Base-by-base conservation (phyloP, 2,329 filamentous ascomycete species). In the Anthostomella pinea region DNA sequence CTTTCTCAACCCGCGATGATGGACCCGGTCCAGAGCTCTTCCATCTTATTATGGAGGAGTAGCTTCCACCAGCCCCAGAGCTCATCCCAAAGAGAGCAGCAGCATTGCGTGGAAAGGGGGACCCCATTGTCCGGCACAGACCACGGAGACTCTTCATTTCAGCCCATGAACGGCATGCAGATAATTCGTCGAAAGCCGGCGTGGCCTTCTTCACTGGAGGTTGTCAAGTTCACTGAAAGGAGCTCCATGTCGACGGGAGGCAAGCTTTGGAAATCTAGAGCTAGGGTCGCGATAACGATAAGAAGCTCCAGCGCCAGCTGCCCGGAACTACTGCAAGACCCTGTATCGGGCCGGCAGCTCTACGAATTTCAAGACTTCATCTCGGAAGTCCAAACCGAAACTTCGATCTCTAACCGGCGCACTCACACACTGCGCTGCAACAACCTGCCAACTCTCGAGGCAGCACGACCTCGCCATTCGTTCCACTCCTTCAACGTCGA, bases 71-170 rank as follows among this genome's bases (percentile, higher is more conserved):
- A 39, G 19, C 23, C 20, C 31, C 27, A 38, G 41, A 29, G 32
- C 20, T 14, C 11, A 33, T 11, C 16, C 28, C 29, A n/a, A 17
- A 18, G 25, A 35, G 10, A 22, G 27, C 21, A 8, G 21, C 16
- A 22, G 25, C 36, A 49, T 41, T 27, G 38, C 32, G 39, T 36
- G 48, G 43, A 28, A 45, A 51, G 39, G 37, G 30, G 43, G 49
- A 46, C 40, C 35, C 29, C 15, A 48, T 39, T 35, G 51, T 42
- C 50, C 42, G 25, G 46, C 39, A 35, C 26, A 57, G 46, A 49
- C 52, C 46, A 52, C 48, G 41, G 29, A 49, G 41, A 49, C 48
- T 49, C 46, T 51, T 49, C 54, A 57, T 57, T 41, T 56, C 53
- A 56, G 46, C 36, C 52, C 54, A 56, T 57, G 41, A 47, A 55